Evolutionary conservation across 768 basidiomycete species (phyloP).

Genomic region (Coprinellus micaceus): DNA sequence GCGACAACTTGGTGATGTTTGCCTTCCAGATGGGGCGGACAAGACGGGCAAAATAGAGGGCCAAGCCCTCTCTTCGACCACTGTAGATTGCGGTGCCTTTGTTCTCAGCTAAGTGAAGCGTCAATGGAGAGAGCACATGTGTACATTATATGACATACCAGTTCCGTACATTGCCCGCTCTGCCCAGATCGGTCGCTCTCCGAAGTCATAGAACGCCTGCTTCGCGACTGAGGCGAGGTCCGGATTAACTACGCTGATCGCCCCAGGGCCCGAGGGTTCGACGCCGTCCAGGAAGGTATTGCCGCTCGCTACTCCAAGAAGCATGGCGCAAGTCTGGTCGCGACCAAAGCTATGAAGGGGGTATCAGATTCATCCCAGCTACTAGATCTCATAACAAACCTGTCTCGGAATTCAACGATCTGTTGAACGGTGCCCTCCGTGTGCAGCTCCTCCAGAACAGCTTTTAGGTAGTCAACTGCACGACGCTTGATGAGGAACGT

Average conservation of each 20-base stretch:
- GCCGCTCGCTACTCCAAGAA: slow-evolving; percentile 79
- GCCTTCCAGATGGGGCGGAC: slow-evolving; percentile 85
- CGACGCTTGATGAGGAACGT: slow-evolving; percentile 78
- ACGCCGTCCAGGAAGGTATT: slow-evolving; percentile 71
- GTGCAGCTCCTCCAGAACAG: slow-evolving; percentile 78
- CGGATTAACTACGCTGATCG: slow-evolving; percentile 49
- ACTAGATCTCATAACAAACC: slow-evolving; percentile 35
- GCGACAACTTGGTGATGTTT: slow-evolving; percentile 59
- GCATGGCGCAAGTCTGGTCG: slow-evolving; percentile 90
- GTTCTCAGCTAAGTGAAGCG: slow-evolving; percentile 52
- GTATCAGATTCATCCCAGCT: slow-evolving; percentile 6
- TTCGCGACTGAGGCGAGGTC: slow-evolving; percentile 73
- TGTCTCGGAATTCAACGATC: slow-evolving; percentile 80
- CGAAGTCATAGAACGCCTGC: slow-evolving; percentile 83
- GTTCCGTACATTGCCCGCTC: slow-evolving; percentile 76
- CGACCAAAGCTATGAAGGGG: slow-evolving; percentile 68
- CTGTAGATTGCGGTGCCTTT: slow-evolving; percentile 78
- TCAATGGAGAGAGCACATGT: no score
- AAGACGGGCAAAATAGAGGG: slow-evolving; percentile 81
- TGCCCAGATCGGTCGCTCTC: slow-evolving; percentile 79
- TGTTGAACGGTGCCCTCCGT: slow-evolving; percentile 71
- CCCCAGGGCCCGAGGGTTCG: slow-evolving; percentile 44
- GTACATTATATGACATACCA: no score
- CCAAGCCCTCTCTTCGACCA: slow-evolving; percentile 84
- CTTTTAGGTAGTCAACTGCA: slow-evolving; percentile 79